These are phyloP conservation scores for Septoria petroselini DNA, from an alignment of 2,329 filamentous ascomycete genomes.

Conservation along the genomic window DNA sequence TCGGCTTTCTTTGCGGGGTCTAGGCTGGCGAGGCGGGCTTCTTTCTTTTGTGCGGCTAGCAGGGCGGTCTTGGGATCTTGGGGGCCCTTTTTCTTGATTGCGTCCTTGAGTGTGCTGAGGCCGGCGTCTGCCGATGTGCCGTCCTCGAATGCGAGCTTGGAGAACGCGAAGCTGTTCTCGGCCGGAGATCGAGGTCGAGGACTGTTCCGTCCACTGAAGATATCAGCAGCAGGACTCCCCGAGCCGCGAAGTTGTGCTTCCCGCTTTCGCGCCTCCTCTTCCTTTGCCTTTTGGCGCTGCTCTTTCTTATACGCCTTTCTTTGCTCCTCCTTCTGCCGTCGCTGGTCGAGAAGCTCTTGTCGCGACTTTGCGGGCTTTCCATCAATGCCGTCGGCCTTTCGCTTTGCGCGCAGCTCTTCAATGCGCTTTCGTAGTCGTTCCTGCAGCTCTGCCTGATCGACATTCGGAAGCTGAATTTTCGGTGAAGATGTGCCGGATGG, in stretches of 20 bases:
- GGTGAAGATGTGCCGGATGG: constrained; percentile 35
- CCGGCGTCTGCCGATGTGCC: constrained; percentile 75
- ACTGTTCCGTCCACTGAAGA: constrained; percentile 49
- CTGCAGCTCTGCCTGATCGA: constrained; percentile 71
- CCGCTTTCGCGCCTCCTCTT: constrained; percentile 67
- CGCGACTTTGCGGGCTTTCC: constrained; percentile 80
- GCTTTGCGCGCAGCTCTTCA: constrained; percentile 75
- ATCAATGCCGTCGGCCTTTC: constrained; percentile 82
- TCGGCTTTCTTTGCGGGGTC: constrained; percentile 79
- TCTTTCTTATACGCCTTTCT: constrained; percentile 88
- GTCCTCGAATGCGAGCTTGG: constrained; percentile 85
- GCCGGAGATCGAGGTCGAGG: constrained; percentile 43
- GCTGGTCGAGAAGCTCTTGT: constrained; percentile 86
- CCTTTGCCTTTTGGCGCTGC: constrained; percentile 69
- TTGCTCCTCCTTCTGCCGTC: constrained; percentile 81
- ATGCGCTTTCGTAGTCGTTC: constrained; percentile 78
- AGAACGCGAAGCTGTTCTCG: constrained; percentile 76
- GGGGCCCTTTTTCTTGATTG: constrained; percentile 74
- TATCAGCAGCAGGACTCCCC: constrained; percentile 50
- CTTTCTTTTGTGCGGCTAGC: constrained; percentile 80
- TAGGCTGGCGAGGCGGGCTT: constrained; percentile 70
- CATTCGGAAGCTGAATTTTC: constrained; percentile 49
- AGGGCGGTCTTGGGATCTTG: constrained; percentile 83
- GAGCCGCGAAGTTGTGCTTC: constrained; percentile 57
- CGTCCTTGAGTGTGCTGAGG: constrained; percentile 56